These are phyloP conservation scores for Agarophyton chilense DNA, from an alignment of 23 red algal genomes.

Conservation along the genomic window DNA sequence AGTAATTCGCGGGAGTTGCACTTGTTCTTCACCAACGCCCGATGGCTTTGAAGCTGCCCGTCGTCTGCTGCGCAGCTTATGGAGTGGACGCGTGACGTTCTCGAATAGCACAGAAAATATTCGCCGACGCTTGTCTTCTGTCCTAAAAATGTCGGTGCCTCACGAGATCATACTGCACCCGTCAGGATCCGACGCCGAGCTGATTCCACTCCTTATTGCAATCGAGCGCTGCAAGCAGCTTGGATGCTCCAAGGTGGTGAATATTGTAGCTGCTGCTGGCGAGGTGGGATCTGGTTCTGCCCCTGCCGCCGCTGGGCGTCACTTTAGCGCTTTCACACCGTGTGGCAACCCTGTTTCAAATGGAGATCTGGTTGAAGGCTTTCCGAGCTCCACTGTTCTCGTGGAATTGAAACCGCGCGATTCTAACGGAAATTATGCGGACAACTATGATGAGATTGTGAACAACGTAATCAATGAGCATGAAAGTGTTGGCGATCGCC, in stretches of 20 bases:
- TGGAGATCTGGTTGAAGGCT: constrained; percentile 51
- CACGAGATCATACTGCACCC: constrained; percentile 78
- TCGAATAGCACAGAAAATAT: constrained; percentile 17
- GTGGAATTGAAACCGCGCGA: constrained; percentile 70
- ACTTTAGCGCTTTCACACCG: constrained; percentile 71
- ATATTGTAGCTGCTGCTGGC: constrained; percentile 79
- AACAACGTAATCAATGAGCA: constrained; percentile 30
- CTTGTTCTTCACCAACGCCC: constrained; percentile 80
- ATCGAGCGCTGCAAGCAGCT: constrained; percentile 34
- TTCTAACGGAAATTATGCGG: constrained; percentile 25
- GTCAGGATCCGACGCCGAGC: constrained; percentile 80
- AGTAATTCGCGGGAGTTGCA: constrained; percentile 75
- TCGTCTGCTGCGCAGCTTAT: constrained; percentile 34
- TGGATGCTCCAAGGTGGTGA: constrained; percentile 56
- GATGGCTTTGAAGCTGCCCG: constrained; percentile 79
- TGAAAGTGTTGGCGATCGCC: constrained; percentile 16
- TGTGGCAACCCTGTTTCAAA: constrained; percentile 51
- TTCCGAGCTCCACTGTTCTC: constrained; percentile 51
- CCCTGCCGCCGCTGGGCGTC: constrained; percentile 69
- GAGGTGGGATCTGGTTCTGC: constrained; percentile 88
- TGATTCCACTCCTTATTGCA: constrained; percentile 76
- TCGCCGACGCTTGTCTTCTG: constrained; percentile 42
- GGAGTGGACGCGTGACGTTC: constrained; percentile 56
- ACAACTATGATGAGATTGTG: constrained; percentile 69
- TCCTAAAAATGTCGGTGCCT: constrained; percentile 53